These are phyloP conservation scores for Ogataea ganodermae DNA, from an alignment of 805 yeast species.

Conservation along the genomic window DNA sequence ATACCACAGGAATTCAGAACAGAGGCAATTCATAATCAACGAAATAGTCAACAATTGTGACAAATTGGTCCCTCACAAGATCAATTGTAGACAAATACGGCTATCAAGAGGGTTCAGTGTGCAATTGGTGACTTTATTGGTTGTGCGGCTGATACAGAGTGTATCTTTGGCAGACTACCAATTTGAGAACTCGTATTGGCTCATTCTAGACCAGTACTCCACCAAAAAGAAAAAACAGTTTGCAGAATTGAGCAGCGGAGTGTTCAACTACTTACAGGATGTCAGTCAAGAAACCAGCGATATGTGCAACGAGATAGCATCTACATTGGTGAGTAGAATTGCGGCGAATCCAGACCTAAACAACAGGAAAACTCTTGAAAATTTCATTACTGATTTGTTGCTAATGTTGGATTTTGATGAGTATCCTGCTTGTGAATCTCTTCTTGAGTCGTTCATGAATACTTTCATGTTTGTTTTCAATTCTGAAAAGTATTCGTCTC, in stretches of 20 bases:
- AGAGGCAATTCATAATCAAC: conserved; percentile 59
- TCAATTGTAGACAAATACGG: conserved; percentile 43
- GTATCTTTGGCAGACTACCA: conserved; percentile 17
- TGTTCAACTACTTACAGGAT: conserved; percentile 11
- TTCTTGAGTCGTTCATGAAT: conserved; percentile 48
- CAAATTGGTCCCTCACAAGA: conserved; percentile 48
- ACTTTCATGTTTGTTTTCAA: conserved; percentile 43
- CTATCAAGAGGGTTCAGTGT: conserved; percentile 48
- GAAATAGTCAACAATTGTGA: conserved; percentile 59
- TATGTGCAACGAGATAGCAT: conserved; percentile 34
- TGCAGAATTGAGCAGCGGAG: conserved; percentile 13
- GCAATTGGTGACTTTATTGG: conserved; percentile 48
- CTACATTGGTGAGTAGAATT: conserved; percentile 33
- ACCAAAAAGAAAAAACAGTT: conserved; percentile 16
- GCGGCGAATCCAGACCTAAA: conserved; percentile 34
- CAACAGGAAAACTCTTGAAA: conserved; percentile 46
- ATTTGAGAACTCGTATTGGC: conserved; percentile 30
- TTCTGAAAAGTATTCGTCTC: conserved; percentile 41
- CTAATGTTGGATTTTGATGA: conserved; percentile 53
- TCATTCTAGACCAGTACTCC: conserved; percentile 7
- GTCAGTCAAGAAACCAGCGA: conserved; percentile 11
- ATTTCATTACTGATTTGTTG: conserved; percentile 58
- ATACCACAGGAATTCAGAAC: conserved; percentile 47
- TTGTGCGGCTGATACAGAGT: conserved; percentile 44
- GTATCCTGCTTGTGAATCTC: conserved; percentile 59